Percentiles rank a stretch among this genome's conserved stretches.
Conservation (phyloP, 306 rosid genomes). For the Castanea sativa region DNA sequence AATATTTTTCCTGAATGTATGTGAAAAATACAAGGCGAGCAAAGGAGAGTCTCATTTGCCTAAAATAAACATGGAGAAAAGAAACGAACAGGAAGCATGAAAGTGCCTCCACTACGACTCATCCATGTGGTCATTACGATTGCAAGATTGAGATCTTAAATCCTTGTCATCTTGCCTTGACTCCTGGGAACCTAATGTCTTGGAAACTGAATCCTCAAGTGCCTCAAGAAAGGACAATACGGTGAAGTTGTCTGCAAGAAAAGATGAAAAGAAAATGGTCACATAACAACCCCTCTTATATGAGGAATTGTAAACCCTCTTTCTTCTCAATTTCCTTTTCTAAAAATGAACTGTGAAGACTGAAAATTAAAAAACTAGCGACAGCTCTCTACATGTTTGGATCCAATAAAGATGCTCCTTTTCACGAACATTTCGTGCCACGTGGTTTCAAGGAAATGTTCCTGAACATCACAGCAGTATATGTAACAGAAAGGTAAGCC, state of each 20-base stretch:
- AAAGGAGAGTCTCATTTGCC: background rate
- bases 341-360: background rate
- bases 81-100: slow-evolving; percentile 8
- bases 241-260: slow-evolving; percentile 77
- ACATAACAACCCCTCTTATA: background rate
- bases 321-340: background rate
- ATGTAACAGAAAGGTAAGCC: too few relatives aligned
- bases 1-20: background rate
- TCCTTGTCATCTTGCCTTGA: slow-evolving; percentile 64
- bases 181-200: slow-evolving; percentile 39
- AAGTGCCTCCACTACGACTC: slow-evolving; percentile 52
- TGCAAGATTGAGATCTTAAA: slow-evolving; percentile 72
- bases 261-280: background rate
- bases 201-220: slow-evolving; percentile 82
- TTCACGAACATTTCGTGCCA: background rate
- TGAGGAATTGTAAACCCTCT: background rate
- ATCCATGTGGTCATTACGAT: slow-evolving; percentile 64
- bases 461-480: background rate
- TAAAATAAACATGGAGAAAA: background rate
- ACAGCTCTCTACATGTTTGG: background rate
- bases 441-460: background rate
- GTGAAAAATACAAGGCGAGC: background rate
- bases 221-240: slow-evolving; percentile 94
- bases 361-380: background rate
- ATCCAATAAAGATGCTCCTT: background rate